These are phyloP conservation scores for Ceratocystis harringtonii DNA, from an alignment of 2,329 filamentous ascomycete genomes.

Conservation along the genomic window DNA sequence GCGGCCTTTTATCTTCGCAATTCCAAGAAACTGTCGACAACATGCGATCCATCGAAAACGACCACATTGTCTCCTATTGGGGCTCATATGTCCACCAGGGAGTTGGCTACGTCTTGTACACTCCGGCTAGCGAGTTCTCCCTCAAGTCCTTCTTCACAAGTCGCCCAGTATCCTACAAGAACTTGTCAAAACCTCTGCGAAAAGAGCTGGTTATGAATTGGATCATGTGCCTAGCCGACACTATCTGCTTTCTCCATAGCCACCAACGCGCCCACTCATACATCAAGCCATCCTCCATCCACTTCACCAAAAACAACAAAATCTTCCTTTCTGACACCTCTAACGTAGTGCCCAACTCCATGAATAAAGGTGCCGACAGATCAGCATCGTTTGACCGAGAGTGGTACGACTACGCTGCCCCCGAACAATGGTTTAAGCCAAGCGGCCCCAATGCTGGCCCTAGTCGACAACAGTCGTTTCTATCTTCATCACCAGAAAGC, in stretches of 20 bases:
- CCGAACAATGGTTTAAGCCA: constrained; percentile 45
- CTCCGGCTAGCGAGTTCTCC: constrained; percentile 50
- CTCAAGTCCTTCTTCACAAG: constrained; percentile 53
- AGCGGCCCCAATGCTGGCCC: constrained; percentile 25
- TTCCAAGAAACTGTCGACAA: constrained; percentile 47
- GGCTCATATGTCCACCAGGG: constrained; percentile 53
- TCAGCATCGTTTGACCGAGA: constrained; percentile 46
- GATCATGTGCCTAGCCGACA: constrained; percentile 59
- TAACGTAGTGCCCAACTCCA: constrained; percentile 31
- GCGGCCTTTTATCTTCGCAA: constrained; percentile 34
- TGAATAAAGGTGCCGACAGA: constrained; percentile 30
- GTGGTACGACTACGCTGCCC: constrained; percentile 56
- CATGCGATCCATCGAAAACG: constrained; percentile 45
- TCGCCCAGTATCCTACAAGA: constrained; percentile 46
- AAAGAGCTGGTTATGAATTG: constrained; percentile 51
- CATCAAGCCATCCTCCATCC: constrained; percentile 56
- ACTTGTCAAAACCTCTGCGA: constrained; percentile 43
- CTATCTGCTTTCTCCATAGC: constrained; percentile 51
- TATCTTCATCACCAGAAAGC: constrained; percentile 25
- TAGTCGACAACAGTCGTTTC: constrained; percentile 20
- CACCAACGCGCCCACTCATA: constrained; percentile 49
- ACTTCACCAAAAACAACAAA: constrained; percentile 49
- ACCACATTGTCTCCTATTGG: constrained; percentile 56
- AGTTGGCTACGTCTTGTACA: constrained; percentile 49
- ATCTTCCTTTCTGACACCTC: constrained; percentile 53